A percentile compares a stretch with the other conserved stretches of the same genome.
These are phyloP conservation scores for Aureobasidium sp. DNA, from an alignment of 2,329 filamentous ascomycete genomes.

Conservation along the genomic window DNA sequence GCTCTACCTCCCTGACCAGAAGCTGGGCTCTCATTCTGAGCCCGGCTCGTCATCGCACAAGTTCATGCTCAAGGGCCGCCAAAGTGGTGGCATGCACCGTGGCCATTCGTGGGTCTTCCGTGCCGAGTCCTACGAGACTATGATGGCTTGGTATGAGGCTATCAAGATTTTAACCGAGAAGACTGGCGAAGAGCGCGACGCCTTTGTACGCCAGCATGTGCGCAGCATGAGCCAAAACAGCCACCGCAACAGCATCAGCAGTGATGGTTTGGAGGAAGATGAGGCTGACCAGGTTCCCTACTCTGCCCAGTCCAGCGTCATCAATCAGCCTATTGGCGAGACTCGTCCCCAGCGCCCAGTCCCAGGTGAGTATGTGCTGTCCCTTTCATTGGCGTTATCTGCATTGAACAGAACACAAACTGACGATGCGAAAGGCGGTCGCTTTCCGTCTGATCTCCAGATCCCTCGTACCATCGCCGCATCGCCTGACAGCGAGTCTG, in stretches of 20 bases:
- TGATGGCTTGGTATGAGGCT: conserved; percentile 95
- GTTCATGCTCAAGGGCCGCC: conserved; percentile 93
- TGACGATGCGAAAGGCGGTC: conserved; percentile 41
- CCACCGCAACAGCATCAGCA: conserved; percentile 50
- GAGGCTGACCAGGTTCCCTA: conserved; percentile 61
- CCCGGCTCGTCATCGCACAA: conserved; percentile 84
- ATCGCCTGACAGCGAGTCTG: conserved; percentile 73
- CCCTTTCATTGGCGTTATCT: conserved; percentile 24
- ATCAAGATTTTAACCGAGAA: conserved; percentile 86
- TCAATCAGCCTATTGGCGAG: conserved; percentile 31
- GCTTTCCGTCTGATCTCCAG: conserved; percentile 91
- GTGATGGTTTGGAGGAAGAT: conserved; percentile 66
- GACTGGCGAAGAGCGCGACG: conserved; percentile 77
- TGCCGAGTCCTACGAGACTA: conserved; percentile 73
- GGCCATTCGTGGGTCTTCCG: conserved; percentile 63
- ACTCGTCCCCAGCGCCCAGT: conserved; percentile 60
- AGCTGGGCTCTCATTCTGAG: conserved; percentile 83
- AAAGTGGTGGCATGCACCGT: conserved; percentile 87
- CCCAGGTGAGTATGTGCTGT: conserved; percentile 60
- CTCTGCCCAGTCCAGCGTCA: conserved; percentile 45
- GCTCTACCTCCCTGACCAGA: conserved; percentile 87
- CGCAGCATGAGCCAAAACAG: conserved; percentile 65
- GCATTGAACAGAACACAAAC: background rate
- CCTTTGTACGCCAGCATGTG: conserved; percentile 76
- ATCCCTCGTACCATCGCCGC: conserved; percentile 57